Evolutionary conservation across 805 yeast species (phyloP), one percentile per base, ranked within the genome.

Genomic region (Saccharomycopsis javanensis): DNA sequence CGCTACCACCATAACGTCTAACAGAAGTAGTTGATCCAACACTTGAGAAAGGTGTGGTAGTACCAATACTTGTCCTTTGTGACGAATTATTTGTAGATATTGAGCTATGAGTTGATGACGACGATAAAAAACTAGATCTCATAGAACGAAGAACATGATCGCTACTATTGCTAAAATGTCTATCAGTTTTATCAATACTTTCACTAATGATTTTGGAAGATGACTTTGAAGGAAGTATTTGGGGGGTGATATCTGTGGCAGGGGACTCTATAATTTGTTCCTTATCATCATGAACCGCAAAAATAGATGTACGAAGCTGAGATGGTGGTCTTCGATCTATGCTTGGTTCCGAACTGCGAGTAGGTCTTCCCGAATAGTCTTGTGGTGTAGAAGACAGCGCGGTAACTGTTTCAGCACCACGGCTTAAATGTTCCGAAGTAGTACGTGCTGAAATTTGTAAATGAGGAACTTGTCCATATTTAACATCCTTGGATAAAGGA

Each of bases 221-320:
- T 31, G 38, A 5, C 8, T 13, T 11, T 18, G 38, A 13, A 6
- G 42, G 13, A 13, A 34, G 31, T 2, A 28, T n/a, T 15, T 35
- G 16, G n/a, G 33, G 18, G n/a, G 31, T n/a, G n/a, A n/a, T n/a
- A n/a, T n/a, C n/a, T n/a, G n/a, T n/a, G n/a, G n/a, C n/a, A n/a
- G n/a, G n/a, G n/a, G n/a, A n/a, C n/a, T n/a, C n/a, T n/a, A n/a
- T n/a, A n/a, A n/a, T n/a, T n/a, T n/a, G n/a, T n/a, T n/a, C n/a
- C n/a, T n/a, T n/a, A n/a, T 38, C 5, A 16, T 18, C 48, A 34
- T 55, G 60, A 25, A 51, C 16, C 10, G 55, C 56, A 13, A 57
- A 18, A 27, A 57, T 57, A 4, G 60, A 57, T 4, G 55, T 57
- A 15, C 60, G 50, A 28, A 57, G 42, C 28, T 57, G 57, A 10